These are phyloP conservation scores for Phialocephala sp. DNA, from an alignment of 2,329 filamentous ascomycete genomes.

Conservation along the genomic window DNA sequence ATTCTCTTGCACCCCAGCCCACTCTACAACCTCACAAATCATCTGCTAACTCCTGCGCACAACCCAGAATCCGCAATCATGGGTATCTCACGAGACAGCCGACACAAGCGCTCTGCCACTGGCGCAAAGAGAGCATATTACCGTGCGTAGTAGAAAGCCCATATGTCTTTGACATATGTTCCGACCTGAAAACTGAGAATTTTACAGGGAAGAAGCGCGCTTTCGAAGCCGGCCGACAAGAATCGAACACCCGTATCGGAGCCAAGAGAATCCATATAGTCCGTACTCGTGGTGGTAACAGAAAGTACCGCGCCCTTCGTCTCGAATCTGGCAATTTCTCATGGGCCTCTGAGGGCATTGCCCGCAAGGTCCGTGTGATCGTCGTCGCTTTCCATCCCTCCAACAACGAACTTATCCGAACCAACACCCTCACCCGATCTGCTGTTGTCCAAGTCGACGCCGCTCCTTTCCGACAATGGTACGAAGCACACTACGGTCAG, in stretches of 20 bases:
- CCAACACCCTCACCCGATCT: constrained; percentile 99
- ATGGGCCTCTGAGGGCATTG: constrained; percentile 96
- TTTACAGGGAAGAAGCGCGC: constrained; percentile 87
- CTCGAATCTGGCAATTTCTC: constrained; percentile 99
- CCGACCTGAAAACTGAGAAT: constrained; percentile 68
- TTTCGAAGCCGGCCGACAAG: constrained; percentile 99
- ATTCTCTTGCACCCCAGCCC: constrained; percentile 9
- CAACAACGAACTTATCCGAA: constrained; percentile 99
- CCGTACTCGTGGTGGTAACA: constrained; percentile 97
- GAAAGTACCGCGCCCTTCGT: constrained; percentile 98
- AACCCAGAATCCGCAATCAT: constrained; percentile 78
- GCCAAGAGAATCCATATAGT: constrained; percentile 95
- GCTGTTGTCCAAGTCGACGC: constrained; percentile 99
- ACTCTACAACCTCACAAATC: not conserved
- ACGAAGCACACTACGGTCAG: constrained; percentile 99
- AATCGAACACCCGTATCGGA: constrained; percentile 99
- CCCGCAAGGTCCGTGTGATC: constrained; percentile 99
- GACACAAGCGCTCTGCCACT: constrained; percentile 99
- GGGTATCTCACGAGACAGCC: constrained; percentile 99
- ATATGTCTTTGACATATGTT: constrained; percentile 71
- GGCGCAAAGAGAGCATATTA: constrained; percentile 97
- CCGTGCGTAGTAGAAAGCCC: constrained; percentile 77
- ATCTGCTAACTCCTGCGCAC: constrained; percentile 39
- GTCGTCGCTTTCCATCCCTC: constrained; percentile 98
- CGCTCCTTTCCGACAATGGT: constrained; percentile 99